Evolutionary conservation across 257 asterid genomes (phyloP).

Genomic region (Primulina eburnea): DNA sequence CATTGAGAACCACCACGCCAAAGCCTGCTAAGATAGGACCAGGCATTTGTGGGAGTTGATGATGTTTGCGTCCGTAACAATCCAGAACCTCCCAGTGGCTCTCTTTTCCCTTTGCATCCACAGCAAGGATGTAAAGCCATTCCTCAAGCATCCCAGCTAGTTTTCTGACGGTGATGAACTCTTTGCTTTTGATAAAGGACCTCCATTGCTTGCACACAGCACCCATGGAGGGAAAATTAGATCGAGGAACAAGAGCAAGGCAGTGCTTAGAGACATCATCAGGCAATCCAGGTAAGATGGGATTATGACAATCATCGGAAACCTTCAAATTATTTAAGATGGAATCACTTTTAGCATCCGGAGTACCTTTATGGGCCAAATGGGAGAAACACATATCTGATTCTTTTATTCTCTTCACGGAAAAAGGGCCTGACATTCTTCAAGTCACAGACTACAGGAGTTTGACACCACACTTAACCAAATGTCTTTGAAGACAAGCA

Average conservation of each 20-base stretch:
- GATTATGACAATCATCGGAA: constrained; percentile 29
- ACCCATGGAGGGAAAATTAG: constrained; percentile 60
- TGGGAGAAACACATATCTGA: constrained; percentile 43
- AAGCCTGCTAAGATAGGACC: constrained; percentile 61
- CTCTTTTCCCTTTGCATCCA: constrained; percentile 50
- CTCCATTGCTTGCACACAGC: constrained; percentile 79
- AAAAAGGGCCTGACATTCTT: constrained; percentile 42
- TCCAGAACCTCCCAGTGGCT: constrained; percentile 81
- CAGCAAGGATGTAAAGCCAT: constrained; percentile 72
- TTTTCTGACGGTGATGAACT: constrained; percentile 59
- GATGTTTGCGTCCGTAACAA: constrained; percentile 50
- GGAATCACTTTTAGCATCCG: constrained; percentile 31
- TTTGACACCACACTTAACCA: constrained; percentile 20
- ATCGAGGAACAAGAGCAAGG: constrained; percentile 77
- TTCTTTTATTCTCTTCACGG: constrained; percentile 41
- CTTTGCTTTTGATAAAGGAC: constrained; percentile 61
- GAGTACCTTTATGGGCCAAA: constrained; percentile 27
- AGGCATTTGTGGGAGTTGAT: constrained; percentile 60
- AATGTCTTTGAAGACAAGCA: constrained; percentile 17
- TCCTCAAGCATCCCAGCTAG: constrained; percentile 80
- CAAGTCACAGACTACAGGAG: constrained; percentile 22
- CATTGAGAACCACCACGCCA: constrained; percentile 58
- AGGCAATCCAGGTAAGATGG: constrained; percentile 77
- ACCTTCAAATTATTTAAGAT: constrained; percentile 29
- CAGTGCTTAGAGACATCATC: constrained; percentile 80